Percentiles rank a stretch among this genome's conserved stretches.
phyloP scores from a whole-genome alignment of 306 rosid genomes.

The Vicia villosa region DNA sequence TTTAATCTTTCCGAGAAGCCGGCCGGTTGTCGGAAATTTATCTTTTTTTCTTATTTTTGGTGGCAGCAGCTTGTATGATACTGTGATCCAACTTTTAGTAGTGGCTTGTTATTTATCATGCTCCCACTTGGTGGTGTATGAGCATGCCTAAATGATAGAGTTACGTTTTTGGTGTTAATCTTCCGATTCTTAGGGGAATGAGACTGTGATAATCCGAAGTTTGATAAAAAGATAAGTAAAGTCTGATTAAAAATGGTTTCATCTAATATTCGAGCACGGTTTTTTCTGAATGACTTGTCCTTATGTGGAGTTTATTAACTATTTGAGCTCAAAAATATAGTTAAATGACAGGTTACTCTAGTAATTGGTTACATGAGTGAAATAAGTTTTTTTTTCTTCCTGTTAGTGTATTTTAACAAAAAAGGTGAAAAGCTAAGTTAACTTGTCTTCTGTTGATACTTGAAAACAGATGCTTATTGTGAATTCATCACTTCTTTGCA shows the following conservation, averaged over 20 bases:
- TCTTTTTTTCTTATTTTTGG: constrained; percentile 10
- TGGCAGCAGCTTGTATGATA: too few species aligned
- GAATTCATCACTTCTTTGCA: constrained; percentile 39
- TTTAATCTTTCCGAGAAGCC: background rate
- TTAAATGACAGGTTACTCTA: background rate
- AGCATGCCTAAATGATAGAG: background rate
- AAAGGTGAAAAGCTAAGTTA: background rate
- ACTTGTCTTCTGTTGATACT: background rate
- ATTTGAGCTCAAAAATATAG: too few species aligned
- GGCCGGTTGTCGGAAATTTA: background rate
- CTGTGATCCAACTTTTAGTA: background rate
- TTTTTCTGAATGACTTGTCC: too few species aligned
- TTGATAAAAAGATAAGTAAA: too few species aligned
- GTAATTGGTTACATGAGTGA: background rate
- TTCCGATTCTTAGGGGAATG: too few species aligned
- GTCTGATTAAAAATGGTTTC: too few species aligned
- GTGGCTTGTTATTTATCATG: constrained; percentile 13
- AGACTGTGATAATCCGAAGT: too few species aligned
- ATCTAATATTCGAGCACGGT: too few species aligned
- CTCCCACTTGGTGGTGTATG: background rate
- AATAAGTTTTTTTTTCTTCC: constrained; percentile 3
- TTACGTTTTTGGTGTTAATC: too few species aligned
- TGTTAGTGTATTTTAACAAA: constrained; percentile 2
- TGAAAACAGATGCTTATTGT: constrained; percentile 15
- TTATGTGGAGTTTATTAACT: too few species aligned